Evolutionary conservation across 164 flowering plant species (phyloP).

Genomic region (Berberis thunbergii): DNA sequence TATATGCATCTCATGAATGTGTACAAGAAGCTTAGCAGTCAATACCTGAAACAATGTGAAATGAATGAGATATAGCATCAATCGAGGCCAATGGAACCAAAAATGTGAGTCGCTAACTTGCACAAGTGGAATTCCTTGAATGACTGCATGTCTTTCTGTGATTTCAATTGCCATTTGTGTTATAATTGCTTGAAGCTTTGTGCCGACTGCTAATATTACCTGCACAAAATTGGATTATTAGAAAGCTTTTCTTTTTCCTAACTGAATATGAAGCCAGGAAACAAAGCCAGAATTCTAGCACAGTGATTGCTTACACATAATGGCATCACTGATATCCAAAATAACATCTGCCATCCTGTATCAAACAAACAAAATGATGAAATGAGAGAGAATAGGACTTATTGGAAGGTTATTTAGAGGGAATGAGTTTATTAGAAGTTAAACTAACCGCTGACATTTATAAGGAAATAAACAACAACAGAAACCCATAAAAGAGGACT

Average conservation of each 20-base stretch:
- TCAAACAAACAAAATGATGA: too few species aligned
- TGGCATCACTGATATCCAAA: too few species aligned
- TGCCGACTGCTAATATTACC: constrained; percentile 80
- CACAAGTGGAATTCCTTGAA: constrained; percentile 93
- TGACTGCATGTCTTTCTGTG: constrained; percentile 80
- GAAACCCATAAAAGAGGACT: constrained; percentile 76
- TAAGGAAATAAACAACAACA: constrained; percentile 41
- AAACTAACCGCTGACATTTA: constrained; percentile 46
- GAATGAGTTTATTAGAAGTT: not conserved
- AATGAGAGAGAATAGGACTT: too few species aligned
- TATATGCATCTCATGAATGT: too few species aligned
- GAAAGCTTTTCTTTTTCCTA: not conserved
- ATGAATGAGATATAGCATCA: constrained; percentile 74
- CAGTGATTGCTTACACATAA: too few species aligned
- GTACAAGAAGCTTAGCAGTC: not conserved
- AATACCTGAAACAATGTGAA: constrained; percentile 76
- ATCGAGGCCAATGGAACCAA: constrained; percentile 72
- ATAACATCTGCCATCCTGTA: too few species aligned
- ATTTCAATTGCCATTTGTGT: constrained; percentile 86
- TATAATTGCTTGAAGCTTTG: constrained; percentile 89
- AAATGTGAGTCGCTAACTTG: constrained; percentile 77
- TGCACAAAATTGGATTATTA: constrained; percentile 17
- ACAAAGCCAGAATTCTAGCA: too few species aligned
- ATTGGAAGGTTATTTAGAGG: too few species aligned
- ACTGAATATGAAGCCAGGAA: not conserved